Conservation (phyloP, 768 basidiomycete genomes). For the Royoungia palumana region DNA sequence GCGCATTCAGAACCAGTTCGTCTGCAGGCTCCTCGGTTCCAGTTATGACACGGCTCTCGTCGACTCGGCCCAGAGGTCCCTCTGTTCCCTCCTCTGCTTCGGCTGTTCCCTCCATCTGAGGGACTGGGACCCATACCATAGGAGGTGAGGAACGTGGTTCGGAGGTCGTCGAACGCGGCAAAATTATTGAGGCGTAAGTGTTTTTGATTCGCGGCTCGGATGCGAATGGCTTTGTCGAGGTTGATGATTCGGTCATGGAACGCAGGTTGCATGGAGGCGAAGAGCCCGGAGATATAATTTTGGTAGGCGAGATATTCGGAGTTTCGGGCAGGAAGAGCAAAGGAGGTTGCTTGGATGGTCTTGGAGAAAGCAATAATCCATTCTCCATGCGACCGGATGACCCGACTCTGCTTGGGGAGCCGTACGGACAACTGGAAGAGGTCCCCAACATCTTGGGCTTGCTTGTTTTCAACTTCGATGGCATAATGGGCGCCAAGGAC, state of each 20-base stretch:
- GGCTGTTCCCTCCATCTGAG: no score
- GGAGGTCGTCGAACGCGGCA: not conserved
- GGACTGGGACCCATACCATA: not conserved
- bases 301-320: slow-evolving; percentile 27
- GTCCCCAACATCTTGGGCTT: slow-evolving; percentile 3
- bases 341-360: slow-evolving; percentile 3
- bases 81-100: no score
- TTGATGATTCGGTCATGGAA: slow-evolving; percentile 25
- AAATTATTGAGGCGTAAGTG: not conserved
- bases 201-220: slow-evolving; percentile 15
- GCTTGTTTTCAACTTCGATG: not conserved
- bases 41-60: not conserved
- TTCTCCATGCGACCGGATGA: not conserved
- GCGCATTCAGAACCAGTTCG: not conserved
- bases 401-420: not conserved
- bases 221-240: slow-evolving; percentile 31
- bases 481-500: slow-evolving; percentile 5
- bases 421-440: slow-evolving; percentile 1
- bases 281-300: slow-evolving; percentile 7
- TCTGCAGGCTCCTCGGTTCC: not conserved
- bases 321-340: slow-evolving; percentile 29
- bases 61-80: no score
- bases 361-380: slow-evolving; percentile 3
- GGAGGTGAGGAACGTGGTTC: not conserved
- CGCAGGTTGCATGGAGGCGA: slow-evolving; percentile 7